A percentile compares a stretch with the other conserved stretches of the same genome.
Evolutionary conservation across 495 filamentous ascomycete species (phyloP).

Genomic region (Aspergillus kassunensis): DNA sequence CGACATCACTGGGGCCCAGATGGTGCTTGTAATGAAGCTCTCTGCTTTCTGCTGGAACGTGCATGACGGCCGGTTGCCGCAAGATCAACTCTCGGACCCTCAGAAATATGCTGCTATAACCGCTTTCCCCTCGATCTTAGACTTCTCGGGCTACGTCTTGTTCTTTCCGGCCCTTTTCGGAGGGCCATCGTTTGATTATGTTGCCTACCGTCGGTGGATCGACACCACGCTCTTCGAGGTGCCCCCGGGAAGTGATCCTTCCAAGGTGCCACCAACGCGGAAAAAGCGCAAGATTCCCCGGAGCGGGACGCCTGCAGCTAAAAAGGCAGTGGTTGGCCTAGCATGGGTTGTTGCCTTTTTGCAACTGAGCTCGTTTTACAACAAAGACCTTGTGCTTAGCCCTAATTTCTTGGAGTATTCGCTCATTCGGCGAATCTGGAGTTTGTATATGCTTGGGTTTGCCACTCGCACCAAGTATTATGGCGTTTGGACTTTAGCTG

Average conservation of each 20-base stretch:
- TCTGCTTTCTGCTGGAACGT: slow-evolving; percentile 97
- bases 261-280: slow-evolving; percentile 75
- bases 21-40: slow-evolving; percentile 99
- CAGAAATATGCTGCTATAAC: slow-evolving; percentile 79
- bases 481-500: slow-evolving; percentile 88
- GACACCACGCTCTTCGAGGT: slow-evolving; percentile 92
- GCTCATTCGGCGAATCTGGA: slow-evolving; percentile 67
- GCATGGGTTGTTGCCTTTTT: slow-evolving; percentile 78
- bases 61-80: slow-evolving; percentile 77
- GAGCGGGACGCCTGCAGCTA: slow-evolving; percentile 78
- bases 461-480: slow-evolving; percentile 88
- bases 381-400: slow-evolving; percentile 53
- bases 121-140: slow-evolving; percentile 66
- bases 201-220: slow-evolving; percentile 88
- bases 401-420: slow-evolving; percentile 60
- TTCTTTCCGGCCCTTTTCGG: slow-evolving; percentile 90
- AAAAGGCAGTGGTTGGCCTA: slow-evolving; percentile 68
- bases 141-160: slow-evolving; percentile 85
- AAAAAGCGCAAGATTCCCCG: slow-evolving; percentile 94
- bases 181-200: slow-evolving; percentile 90
- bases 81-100: slow-evolving; percentile 73
- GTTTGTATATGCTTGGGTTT: slow-evolving; percentile 78
- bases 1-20: slow-evolving; percentile 95
- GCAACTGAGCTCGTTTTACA: slow-evolving; percentile 66
- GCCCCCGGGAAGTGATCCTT: slow-evolving; percentile 69